These are phyloP conservation scores for Fusarium sp. DNA, from an alignment of 2,329 filamentous ascomycete genomes.

Conservation along the genomic window DNA sequence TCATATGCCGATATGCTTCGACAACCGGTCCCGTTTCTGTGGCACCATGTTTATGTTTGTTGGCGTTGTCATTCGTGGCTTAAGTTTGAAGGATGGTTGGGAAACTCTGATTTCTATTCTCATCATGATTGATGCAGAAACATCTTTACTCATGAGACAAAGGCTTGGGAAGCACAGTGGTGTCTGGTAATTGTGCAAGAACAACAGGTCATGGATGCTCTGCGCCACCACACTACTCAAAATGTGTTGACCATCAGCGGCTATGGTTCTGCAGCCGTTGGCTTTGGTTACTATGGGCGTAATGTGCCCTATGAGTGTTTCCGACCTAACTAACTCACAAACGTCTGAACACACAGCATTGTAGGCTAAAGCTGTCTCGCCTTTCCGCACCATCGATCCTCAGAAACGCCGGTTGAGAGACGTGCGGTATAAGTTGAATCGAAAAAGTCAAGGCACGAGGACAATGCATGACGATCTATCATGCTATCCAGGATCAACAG, in stretches of 20 bases:
- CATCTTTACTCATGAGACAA: neutral
- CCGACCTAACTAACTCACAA: constrained; percentile 5
- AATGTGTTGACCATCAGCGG: constrained; percentile 10
- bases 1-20: constrained; percentile 24
- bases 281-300: constrained; percentile 3
- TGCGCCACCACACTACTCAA: constrained; percentile 27
- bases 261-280: constrained; percentile 8
- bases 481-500: constrained; percentile 5
- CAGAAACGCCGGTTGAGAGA: constrained; percentile 8
- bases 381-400: neutral
- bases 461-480: constrained; percentile 11
- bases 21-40: constrained; percentile 26
- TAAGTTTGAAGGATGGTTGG: constrained; percentile 16
- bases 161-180: constrained; percentile 1
- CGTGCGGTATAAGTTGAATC: constrained; percentile 15
- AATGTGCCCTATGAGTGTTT: constrained; percentile 16
- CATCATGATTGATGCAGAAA: constrained; percentile 3
- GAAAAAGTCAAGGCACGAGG: constrained; percentile 13
- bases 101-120: constrained; percentile 6
- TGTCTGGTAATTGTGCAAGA: constrained; percentile 7
- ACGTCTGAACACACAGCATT: constrained; percentile 13
- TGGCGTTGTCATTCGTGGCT: constrained; percentile 31
- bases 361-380: constrained; percentile 23
- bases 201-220: constrained; percentile 7
- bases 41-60: constrained; percentile 24